A percentile compares a stretch with the other conserved stretches of the same genome.
phyloP scores from a whole-genome alignment of 176 grass and related monocot species.

The Eragrostis curvula region DNA sequence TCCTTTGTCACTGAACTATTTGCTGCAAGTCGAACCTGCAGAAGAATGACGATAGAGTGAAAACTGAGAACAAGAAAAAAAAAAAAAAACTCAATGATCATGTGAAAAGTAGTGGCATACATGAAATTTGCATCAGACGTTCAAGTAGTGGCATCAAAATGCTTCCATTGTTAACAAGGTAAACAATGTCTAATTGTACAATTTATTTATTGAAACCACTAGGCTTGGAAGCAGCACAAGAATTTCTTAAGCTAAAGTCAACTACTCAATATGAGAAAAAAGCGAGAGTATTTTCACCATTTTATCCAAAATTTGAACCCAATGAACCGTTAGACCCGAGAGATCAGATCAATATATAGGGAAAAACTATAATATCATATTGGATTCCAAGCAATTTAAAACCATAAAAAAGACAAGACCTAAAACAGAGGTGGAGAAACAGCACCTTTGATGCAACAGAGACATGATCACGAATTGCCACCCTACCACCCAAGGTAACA shows the following conservation, averaged over 20 bases:
- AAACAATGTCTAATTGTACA: not conserved
- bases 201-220: conserved; percentile 4
- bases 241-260: not conserved
- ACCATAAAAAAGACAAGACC: not conserved
- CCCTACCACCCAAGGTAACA: conserved; percentile 73
- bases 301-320: not conserved
- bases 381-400: not conserved
- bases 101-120: not conserved
- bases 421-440: not conserved
- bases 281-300: not conserved
- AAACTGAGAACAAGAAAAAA: not conserved
- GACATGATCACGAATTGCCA: conserved; percentile 69
- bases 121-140: not conserved
- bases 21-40: conserved; percentile 65
- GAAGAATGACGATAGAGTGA: not conserved
- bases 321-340: not conserved
- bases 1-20: conserved; percentile 65
- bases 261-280: not conserved
- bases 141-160: not conserved
- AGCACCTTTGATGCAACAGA: conserved; percentile 68
- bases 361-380: not conserved
- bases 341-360: not conserved
- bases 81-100: not conserved
- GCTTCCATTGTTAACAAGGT: not conserved
- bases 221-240: not conserved